Percentiles rank a stretch among this genome's conserved stretches.
Evolutionary conservation across 2,329 filamentous ascomycete genomes (phyloP).

Genomic region (Lasiodiplodia theobromae): DNA sequence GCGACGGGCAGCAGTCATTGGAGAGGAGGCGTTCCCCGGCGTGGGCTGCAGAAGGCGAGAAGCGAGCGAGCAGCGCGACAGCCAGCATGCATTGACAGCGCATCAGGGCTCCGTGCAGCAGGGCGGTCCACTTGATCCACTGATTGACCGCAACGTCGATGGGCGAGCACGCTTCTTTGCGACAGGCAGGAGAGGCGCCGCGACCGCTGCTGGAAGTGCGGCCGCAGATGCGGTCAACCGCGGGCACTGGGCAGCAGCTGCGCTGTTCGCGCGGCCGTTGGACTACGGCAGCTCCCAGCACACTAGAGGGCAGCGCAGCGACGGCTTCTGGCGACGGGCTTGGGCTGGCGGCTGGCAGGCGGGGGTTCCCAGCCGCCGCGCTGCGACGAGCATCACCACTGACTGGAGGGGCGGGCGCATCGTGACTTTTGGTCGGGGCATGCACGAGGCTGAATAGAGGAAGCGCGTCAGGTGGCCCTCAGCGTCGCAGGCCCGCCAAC

Average conservation of each 20-base stretch:
- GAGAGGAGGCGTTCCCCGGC: slow-evolving; percentile 21
- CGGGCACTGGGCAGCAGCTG: slow-evolving; percentile 19
- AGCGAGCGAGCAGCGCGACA: slow-evolving; percentile 15
- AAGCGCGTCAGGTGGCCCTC: slow-evolving; percentile 23
- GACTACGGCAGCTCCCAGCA: slow-evolving; percentile 15
- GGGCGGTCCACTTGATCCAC: slow-evolving; percentile 29
- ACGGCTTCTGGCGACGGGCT: background rate
- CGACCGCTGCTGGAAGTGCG: slow-evolving; percentile 2
- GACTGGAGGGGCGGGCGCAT: background rate
- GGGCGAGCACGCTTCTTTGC: slow-evolving; percentile 8
- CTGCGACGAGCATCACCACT: background rate
- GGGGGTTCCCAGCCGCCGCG: slow-evolving; percentile 3
- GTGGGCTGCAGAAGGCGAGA: slow-evolving; percentile 28
- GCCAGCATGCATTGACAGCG: slow-evolving; percentile 30
- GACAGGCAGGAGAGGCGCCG: slow-evolving; percentile 7
- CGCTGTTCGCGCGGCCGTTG: slow-evolving; percentile 21
- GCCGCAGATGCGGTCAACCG: slow-evolving; percentile 28
- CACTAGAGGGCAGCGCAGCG: background rate
- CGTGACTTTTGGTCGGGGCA: slow-evolving; percentile 17
- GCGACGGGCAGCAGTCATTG: slow-evolving; percentile 20
- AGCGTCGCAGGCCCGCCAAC: slow-evolving; percentile 1
- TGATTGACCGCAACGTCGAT: slow-evolving; percentile 25
- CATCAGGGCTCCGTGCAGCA: slow-evolving; percentile 28
- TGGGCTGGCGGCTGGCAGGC: background rate
- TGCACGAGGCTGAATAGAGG: slow-evolving; percentile 28